Conservation (phyloP, 139 green algal genomes). For the Chlamydomonas eustigma region DNA sequence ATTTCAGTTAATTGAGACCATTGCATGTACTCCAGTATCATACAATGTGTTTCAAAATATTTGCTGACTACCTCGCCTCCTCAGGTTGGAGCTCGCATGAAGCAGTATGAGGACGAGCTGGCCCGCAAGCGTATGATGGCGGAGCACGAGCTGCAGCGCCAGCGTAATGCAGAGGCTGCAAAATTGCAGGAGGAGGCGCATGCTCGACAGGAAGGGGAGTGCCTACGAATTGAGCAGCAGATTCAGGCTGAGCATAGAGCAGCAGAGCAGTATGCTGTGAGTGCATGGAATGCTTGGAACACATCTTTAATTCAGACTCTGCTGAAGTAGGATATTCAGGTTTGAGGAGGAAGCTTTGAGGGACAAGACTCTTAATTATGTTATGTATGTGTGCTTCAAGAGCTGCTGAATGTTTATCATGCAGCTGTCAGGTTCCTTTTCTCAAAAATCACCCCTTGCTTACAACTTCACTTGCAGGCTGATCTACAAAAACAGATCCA, state of each 20-base stretch:
- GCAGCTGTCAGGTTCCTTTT: too few relatives aligned
- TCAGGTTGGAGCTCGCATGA: slow-evolving; percentile 82
- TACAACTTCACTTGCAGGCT: slow-evolving; percentile 36
- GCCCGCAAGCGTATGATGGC: slow-evolving; percentile 59
- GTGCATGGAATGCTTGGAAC: too few relatives aligned
- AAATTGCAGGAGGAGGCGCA: slow-evolving; percentile 79
- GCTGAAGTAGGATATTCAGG: too few relatives aligned
- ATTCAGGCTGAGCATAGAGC: slow-evolving; percentile 82
- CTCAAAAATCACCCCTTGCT: too few relatives aligned
- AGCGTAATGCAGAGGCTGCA: slow-evolving; percentile 78
- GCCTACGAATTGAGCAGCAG: slow-evolving; percentile 66
- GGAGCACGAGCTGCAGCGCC: slow-evolving; percentile 75
- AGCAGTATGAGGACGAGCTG: slow-evolving; percentile 83
- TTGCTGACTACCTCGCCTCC: neutral
- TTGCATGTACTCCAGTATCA: too few relatives aligned
- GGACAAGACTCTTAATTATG: too few relatives aligned
- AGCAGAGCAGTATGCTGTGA: slow-evolving; percentile 79
- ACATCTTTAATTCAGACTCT: too few relatives aligned
- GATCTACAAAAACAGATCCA: slow-evolving; percentile 82
- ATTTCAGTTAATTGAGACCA: too few relatives aligned
- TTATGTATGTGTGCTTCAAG: too few relatives aligned
- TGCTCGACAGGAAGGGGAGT: slow-evolving; percentile 70
- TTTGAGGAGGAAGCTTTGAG: too few relatives aligned
- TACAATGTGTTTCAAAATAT: too few relatives aligned
- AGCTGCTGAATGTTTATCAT: too few relatives aligned